A percentile compares a stretch with the other conserved stretches of the same genome.
phyloP scores from a whole-genome alignment of 2,329 filamentous ascomycete genomes.

The Trichothecium roseum region DNA sequence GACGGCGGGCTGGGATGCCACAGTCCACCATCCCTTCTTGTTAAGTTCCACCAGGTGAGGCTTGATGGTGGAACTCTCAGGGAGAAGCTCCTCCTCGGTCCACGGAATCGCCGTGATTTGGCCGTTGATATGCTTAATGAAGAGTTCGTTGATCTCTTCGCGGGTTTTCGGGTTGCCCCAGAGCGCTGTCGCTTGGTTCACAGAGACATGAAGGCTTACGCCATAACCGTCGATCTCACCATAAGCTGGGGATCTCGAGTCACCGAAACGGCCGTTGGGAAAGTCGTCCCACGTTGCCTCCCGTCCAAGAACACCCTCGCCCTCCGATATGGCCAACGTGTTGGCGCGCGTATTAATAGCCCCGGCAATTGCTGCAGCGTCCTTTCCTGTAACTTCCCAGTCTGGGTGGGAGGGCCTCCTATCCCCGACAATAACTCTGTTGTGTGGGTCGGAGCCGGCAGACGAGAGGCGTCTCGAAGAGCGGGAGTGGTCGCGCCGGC shows the following conservation, averaged over 20 bases:
- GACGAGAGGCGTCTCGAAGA: slow-evolving; percentile 59
- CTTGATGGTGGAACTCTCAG: slow-evolving; percentile 77
- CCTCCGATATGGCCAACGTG: slow-evolving; percentile 87
- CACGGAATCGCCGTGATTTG: slow-evolving; percentile 77
- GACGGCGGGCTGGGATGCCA: slow-evolving; percentile 89
- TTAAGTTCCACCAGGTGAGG: slow-evolving; percentile 68
- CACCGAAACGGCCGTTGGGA: slow-evolving; percentile 91
- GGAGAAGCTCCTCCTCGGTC: slow-evolving; percentile 80
- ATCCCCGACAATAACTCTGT: slow-evolving; percentile 65
- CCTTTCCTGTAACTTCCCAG: slow-evolving; percentile 64
- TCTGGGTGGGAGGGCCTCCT: slow-evolving; percentile 43
- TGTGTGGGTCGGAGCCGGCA: slow-evolving; percentile 74
- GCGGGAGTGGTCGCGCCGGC: slow-evolving; percentile 21
- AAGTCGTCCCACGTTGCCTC: slow-evolving; percentile 99
- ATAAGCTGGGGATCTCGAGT: slow-evolving; percentile 84
- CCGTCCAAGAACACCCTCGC: slow-evolving; percentile 76
- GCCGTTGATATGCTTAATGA: slow-evolving; percentile 71
- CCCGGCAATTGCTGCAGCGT: slow-evolving; percentile 66
- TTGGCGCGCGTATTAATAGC: slow-evolving; percentile 70
- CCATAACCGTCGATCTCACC: slow-evolving; percentile 98
- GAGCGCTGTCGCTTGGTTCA: slow-evolving; percentile 69
- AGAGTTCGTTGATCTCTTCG: slow-evolving; percentile 68
- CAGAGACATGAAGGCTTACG: slow-evolving; percentile 83
- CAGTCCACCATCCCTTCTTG: slow-evolving; percentile 82
- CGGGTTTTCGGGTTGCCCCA: slow-evolving; percentile 70